These are phyloP conservation scores for Diaporthe citri DNA, from an alignment of 2,329 filamentous ascomycete genomes.

Conservation along the genomic window DNA sequence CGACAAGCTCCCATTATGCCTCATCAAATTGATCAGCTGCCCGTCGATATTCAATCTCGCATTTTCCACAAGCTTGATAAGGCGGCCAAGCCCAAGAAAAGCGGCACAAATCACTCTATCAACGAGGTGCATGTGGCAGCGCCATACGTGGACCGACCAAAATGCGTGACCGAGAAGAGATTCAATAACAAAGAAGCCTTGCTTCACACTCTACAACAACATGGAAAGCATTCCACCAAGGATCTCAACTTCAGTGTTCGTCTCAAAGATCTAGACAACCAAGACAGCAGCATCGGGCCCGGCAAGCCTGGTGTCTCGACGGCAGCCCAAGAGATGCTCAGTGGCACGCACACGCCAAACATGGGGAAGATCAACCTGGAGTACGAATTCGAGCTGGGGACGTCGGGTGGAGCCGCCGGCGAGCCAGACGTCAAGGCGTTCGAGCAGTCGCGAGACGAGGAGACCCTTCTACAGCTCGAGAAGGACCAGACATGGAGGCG, in stretches of 20 bases:
- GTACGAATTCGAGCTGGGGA: slow-evolving; percentile 34
- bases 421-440: slow-evolving; percentile 35
- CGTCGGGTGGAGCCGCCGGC: not conserved
- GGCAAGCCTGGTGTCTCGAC: slow-evolving; percentile 27
- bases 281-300: slow-evolving; percentile 19
- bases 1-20: slow-evolving; percentile 10
- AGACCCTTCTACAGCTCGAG: slow-evolving; percentile 37
- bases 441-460: slow-evolving; percentile 36
- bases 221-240: slow-evolving; percentile 33
- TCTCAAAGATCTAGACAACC: slow-evolving; percentile 1
- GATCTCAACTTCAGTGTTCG: slow-evolving; percentile 32
- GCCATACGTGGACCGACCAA: slow-evolving; percentile 13
- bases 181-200: slow-evolving; percentile 30
- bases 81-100: not conserved
- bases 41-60: slow-evolving; percentile 30
- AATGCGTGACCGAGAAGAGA: slow-evolving; percentile 33
- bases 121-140: slow-evolving; percentile 26
- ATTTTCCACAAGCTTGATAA: slow-evolving; percentile 12
- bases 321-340: slow-evolving; percentile 35
- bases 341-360: slow-evolving; percentile 34
- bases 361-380: slow-evolving; percentile 33
- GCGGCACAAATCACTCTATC: not conserved
- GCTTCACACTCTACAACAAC: slow-evolving; percentile 24
- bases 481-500: slow-evolving; percentile 37
- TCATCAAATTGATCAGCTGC: slow-evolving; percentile 22